Conservation (phyloP, 441 rosid species). For the Bruguiera hainesii region DNA sequence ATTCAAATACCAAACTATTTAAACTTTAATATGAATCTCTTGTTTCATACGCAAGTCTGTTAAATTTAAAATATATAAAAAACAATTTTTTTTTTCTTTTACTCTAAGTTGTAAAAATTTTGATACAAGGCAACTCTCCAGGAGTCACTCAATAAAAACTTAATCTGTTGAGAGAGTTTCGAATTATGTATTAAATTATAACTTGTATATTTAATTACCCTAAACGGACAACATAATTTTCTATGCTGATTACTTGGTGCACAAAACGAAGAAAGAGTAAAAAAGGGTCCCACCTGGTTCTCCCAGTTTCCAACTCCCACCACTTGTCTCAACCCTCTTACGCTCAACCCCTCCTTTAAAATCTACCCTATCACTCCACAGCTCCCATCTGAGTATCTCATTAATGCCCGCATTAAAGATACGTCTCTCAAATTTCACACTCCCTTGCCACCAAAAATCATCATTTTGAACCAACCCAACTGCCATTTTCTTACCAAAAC, state of each 20-base stretch:
- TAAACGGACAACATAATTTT: constrained; percentile 27
- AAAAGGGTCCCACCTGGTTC: too few species aligned
- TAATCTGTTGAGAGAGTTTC: too few species aligned
- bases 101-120: not conserved
- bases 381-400: constrained; percentile 20
- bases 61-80: too few species aligned
- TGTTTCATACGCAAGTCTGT: too few species aligned
- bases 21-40: too few species aligned
- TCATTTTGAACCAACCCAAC: not conserved
- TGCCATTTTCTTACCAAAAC: not conserved
- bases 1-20: too few species aligned
- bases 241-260: constrained; percentile 26
- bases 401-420: constrained; percentile 28
- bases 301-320: not conserved
- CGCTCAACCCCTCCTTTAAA: not conserved
- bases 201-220: constrained; percentile 20
- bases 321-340: not conserved
- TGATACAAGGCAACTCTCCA: too few species aligned
- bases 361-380: not conserved
- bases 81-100: too few species aligned
- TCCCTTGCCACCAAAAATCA: not conserved
- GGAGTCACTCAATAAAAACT: too few species aligned
- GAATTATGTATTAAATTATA: too few species aligned
- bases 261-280: constrained; percentile 1
- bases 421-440: not conserved